A percentile compares a stretch with the other conserved stretches of the same genome.
These are phyloP conservation scores for Malus hybrid DNA, from an alignment of 331 rosid species.

Conservation along the genomic window DNA sequence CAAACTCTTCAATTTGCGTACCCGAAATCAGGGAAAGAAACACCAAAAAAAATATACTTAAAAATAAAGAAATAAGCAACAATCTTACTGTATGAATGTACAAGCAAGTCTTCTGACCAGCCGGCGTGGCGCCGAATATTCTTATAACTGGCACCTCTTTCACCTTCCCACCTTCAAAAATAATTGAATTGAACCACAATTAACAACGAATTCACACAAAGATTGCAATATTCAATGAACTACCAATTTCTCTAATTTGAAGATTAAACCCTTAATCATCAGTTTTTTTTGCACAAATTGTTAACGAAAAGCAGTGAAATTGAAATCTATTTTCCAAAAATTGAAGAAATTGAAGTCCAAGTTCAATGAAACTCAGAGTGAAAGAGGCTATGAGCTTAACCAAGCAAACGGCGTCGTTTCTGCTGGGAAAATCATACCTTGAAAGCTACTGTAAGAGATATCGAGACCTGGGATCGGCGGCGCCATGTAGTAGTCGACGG, in stretches of 20 bases:
- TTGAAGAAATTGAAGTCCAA: not conserved
- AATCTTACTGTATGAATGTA: conserved; percentile 75
- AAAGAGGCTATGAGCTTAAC: not conserved
- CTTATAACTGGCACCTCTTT: conserved; percentile 79
- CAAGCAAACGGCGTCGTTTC: not conserved
- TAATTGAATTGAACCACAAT: not conserved
- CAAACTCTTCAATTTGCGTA: too few relatives aligned
- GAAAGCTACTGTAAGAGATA: conserved; percentile 75
- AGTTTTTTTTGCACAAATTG: not conserved
- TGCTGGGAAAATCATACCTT: conserved; percentile 35
- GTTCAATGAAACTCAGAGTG: not conserved
- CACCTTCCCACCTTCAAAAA: conserved; percentile 62
- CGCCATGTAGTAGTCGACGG: conserved; percentile 84
- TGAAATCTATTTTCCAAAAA: too few relatives aligned
- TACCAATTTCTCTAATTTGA: not conserved
- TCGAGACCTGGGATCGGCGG: conserved; percentile 63
- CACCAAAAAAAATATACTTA: not conserved
- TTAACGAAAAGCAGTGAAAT: not conserved
- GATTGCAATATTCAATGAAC: not conserved
- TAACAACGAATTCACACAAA: not conserved
- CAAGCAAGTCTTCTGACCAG: conserved; percentile 92
- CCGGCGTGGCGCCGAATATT: conserved; percentile 83
- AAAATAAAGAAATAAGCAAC: not conserved
- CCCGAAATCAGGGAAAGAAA: not conserved
- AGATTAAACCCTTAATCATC: not conserved